Conservation (phyloP, 805 yeast genomes). For the Kuraishia capsulata region DNA sequence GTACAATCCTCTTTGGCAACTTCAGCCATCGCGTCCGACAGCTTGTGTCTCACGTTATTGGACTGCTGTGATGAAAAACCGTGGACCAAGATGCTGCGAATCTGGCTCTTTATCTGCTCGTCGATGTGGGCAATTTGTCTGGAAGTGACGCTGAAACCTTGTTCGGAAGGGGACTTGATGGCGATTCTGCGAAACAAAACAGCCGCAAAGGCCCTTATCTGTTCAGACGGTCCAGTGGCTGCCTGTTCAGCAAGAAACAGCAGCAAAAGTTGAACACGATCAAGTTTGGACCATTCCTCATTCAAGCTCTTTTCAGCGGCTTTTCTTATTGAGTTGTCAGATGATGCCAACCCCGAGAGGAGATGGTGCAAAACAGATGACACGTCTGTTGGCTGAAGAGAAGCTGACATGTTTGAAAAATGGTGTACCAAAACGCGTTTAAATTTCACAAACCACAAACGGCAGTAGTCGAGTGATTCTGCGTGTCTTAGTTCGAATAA, state of each 20-base stretch:
- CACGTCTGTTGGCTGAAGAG: conserved; percentile 52
- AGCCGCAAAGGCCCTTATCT: conserved; percentile 66
- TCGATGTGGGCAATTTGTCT: conserved; percentile 69
- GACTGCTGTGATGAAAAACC: conserved; percentile 68
- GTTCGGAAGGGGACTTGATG: conserved; percentile 62
- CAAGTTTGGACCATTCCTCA: conserved; percentile 63
- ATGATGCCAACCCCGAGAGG: conserved; percentile 61
- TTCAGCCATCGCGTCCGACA: conserved; percentile 92
- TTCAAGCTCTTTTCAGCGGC: conserved; percentile 67
- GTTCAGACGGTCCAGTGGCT: conserved; percentile 47
- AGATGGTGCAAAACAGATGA: conserved; percentile 45
- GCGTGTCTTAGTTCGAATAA: too few relatives aligned
- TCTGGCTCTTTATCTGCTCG: conserved; percentile 46
- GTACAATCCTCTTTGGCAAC: conserved; percentile 63
- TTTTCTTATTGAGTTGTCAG: conserved; percentile 68
- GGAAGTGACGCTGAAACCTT: conserved; percentile 53
- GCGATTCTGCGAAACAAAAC: conserved; percentile 86
- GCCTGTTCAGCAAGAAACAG: conserved; percentile 79
- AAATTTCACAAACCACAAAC: too few relatives aligned
- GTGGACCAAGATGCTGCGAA: conserved; percentile 55
- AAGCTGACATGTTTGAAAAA: conserved; percentile 16
- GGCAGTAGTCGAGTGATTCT: too few relatives aligned
- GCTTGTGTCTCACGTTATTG: conserved; percentile 78
- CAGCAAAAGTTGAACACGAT: conserved; percentile 60
- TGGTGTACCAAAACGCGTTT: too few relatives aligned